Evolutionary conservation across 1,284 basidiomycete genomes (phyloP), one percentile per base, ranked within the genome.

Genomic region (Trametes polyzona): DNA sequence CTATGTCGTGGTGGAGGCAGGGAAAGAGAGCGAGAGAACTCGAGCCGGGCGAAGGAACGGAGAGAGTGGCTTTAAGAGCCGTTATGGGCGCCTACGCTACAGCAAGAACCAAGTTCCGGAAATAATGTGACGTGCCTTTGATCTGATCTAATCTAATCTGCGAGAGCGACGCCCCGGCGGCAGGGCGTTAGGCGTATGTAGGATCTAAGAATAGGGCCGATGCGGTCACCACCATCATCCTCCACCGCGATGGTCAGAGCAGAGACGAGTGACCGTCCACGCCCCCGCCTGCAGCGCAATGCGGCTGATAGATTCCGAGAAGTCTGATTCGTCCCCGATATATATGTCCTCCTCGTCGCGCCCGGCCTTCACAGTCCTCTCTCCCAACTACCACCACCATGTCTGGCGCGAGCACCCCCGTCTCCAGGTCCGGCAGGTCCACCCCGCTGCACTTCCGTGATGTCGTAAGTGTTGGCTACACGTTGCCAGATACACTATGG

Each of bases 401-500:
- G 59, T 63, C 33, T 19, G 57, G 54, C 33, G 21, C 60, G 16
- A 54, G 19, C 57, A 65, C 64, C 32, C 61, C 64, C 49, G 17
- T 53, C 36, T 51, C 58, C 52, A 51, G 52, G 52, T 70, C 68
- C 43, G 67, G 68, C 47, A 58, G 65, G 52, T 67, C 68, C 23
- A 69, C 66, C 32, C 66, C 67, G 27, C 60, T 67, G 39, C 56
- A 64, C 55, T 58, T 67, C 50, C 61, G 60, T 56, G 65, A 65
- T 36, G 36, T 66, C 40, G 65, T 67, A 37, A 58, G 63, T 62
- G 23, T 26, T 3, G 36, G 23, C 19, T 11, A 7, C 27, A 11
- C 3, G 11, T 9, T 39, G 14, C 3, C 10, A 39, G n/a, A 10
- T 17, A 5, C n/a, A 12, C 19, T 16, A 17, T n/a, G 11, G 9